These are phyloP conservation scores for Ganoderma boninense DNA, from an alignment of 1,284 basidiomycete genomes.

Conservation along the genomic window DNA sequence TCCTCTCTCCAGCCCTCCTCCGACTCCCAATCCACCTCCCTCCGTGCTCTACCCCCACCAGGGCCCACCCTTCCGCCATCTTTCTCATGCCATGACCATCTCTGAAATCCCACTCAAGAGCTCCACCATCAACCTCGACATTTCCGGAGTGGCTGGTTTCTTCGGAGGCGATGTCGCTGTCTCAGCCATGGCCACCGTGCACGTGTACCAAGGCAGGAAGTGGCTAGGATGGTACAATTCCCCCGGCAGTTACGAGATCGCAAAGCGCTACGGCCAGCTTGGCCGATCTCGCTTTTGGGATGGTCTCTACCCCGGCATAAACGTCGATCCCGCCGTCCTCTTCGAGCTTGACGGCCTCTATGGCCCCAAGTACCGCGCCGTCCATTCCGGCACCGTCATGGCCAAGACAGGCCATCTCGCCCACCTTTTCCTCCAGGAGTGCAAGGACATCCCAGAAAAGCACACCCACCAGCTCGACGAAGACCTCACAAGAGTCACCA, in stretches of 20 bases:
- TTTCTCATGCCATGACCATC: conserved; percentile 12
- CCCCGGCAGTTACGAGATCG: conserved; percentile 35
- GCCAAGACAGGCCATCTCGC: conserved; percentile 31
- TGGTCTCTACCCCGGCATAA: conserved; percentile 32
- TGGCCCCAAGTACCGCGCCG: conserved; percentile 31
- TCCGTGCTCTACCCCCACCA: neutral
- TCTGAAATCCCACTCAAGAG: conserved; percentile 24
- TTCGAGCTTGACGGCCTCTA: conserved; percentile 30
- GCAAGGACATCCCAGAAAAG: conserved; percentile 18
- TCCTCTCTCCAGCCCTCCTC: neutral
- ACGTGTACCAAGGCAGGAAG: conserved; percentile 32
- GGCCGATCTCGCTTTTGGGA: conserved; percentile 33
- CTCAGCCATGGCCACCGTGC: conserved; percentile 32
- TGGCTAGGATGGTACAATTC: conserved; percentile 35
- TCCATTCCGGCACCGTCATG: conserved; percentile 32
- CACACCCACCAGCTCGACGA: neutral
- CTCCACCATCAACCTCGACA: conserved; percentile 30
- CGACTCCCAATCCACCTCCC: neutral
- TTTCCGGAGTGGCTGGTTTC: conserved; percentile 33
- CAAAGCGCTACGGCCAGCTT: conserved; percentile 31
- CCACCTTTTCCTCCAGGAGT: conserved; percentile 29
- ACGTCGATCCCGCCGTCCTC: conserved; percentile 33
- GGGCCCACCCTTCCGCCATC: neutral
- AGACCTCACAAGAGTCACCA: conserved; percentile 13
- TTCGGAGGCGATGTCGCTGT: conserved; percentile 34